A percentile compares a stretch with the other conserved stretches of the same genome.
Evolutionary conservation across 352 stramenopile species (phyloP).

Genomic region (Phytophthora hybrid): DNA sequence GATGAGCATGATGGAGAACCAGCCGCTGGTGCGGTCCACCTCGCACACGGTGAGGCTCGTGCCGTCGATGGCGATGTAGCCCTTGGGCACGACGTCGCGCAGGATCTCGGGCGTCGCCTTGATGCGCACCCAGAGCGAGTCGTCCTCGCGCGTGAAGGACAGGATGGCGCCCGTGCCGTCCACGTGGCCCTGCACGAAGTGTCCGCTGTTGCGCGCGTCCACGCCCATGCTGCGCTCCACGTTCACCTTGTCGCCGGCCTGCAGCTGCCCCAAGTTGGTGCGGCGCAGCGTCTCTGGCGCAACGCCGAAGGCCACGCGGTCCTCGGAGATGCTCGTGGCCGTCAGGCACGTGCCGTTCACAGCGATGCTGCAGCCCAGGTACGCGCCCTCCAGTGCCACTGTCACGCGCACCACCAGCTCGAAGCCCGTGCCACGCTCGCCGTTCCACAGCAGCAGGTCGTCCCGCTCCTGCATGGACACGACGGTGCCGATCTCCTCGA

Average conservation of each 20-base stretch:
- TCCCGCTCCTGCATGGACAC: slow-evolving; percentile 91
- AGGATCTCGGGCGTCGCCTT: slow-evolving; percentile 82
- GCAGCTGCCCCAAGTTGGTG: slow-evolving; percentile 90
- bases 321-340: slow-evolving; percentile 90
- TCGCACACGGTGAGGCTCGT: slow-evolving; percentile 98
- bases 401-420: slow-evolving; percentile 88
- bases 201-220: slow-evolving; percentile 95
- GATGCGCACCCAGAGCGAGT: slow-evolving; percentile 98
- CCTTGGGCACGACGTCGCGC: slow-evolving; percentile 91
- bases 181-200: slow-evolving; percentile 99
- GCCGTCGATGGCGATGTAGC: slow-evolving; percentile 98
- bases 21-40: slow-evolving; percentile 82
- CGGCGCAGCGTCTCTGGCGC: slow-evolving; percentile 95
- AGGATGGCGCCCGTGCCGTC: slow-evolving; percentile 95
- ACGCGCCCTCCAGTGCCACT: slow-evolving; percentile 87
- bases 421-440: slow-evolving; percentile 87
- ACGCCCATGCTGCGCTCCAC: slow-evolving; percentile 91
- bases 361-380: slow-evolving; percentile 96
- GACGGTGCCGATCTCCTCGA: slow-evolving; percentile 98
- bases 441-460: slow-evolving; percentile 97
- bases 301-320: slow-evolving; percentile 93
- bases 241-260: slow-evolving; percentile 94
- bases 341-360: slow-evolving; percentile 99
- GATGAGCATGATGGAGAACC: slow-evolving; percentile 99
- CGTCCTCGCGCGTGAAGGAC: slow-evolving; percentile 90